Percentiles rank a stretch among this genome's conserved stretches.
phyloP scores from a whole-genome alignment of 2,329 filamentous ascomycete species.

The Hypoxylon sp. region DNA sequence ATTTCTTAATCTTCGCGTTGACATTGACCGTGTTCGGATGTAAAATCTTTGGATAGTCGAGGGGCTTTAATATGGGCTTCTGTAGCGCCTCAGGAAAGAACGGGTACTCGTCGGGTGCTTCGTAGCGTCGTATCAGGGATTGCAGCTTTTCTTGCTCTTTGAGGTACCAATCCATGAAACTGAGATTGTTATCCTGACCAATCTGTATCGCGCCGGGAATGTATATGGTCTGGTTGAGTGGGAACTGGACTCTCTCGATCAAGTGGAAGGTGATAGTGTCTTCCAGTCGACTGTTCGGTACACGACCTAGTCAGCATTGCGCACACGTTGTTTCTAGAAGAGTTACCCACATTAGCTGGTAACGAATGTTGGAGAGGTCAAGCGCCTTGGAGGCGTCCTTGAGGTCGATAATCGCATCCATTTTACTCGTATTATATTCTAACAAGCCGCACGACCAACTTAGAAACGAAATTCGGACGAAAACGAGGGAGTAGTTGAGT shows the following conservation, averaged over 20 bases:
- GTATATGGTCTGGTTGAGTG: slow-evolving; percentile 92
- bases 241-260: slow-evolving; percentile 98
- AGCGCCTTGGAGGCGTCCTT: slow-evolving; percentile 87
- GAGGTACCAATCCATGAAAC: slow-evolving; percentile 95
- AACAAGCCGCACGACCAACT: background rate
- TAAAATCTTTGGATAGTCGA: slow-evolving; percentile 90
- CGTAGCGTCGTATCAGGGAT: slow-evolving; percentile 92
- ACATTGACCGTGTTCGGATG: slow-evolving; percentile 92
- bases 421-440: slow-evolving; percentile 57
- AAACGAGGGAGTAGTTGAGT: background rate
- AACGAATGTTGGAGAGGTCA: slow-evolving; percentile 92
- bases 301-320: slow-evolving; percentile 22
- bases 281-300: slow-evolving; percentile 81
- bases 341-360: slow-evolving; percentile 84
- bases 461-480: background rate
- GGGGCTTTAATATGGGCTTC: slow-evolving; percentile 85
- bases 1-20: slow-evolving; percentile 87
- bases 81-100: slow-evolving; percentile 91
- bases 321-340: slow-evolving; percentile 2
- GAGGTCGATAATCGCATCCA: slow-evolving; percentile 93
- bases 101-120: slow-evolving; percentile 96
- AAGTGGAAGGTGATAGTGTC: slow-evolving; percentile 98
- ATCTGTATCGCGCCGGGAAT: slow-evolving; percentile 83
- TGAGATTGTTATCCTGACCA: slow-evolving; percentile 69
- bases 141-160: slow-evolving; percentile 91